A percentile compares a stretch with the other conserved stretches of the same genome.
Evolutionary conservation across 2,329 filamentous ascomycete genomes (phyloP).

Genomic region (Xylaria sp.): DNA sequence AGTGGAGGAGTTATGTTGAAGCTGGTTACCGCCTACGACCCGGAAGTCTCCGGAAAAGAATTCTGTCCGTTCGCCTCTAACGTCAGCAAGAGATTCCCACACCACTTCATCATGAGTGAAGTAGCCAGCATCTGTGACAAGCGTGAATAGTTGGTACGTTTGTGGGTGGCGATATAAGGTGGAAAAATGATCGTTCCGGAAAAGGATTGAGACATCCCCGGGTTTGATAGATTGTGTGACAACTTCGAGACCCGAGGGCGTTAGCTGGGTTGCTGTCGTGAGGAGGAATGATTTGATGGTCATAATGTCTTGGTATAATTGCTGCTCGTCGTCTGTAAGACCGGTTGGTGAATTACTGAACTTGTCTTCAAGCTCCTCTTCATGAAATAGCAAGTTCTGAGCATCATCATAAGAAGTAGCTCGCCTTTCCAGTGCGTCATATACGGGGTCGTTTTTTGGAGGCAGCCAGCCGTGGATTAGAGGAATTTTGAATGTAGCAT

Average conservation of each 20-base stretch:
- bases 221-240: constrained; percentile 76
- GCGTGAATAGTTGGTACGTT: constrained; percentile 77
- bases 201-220: constrained; percentile 87
- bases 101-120: constrained; percentile 88
- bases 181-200: constrained; percentile 97
- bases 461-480: constrained; percentile 95
- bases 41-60: constrained; percentile 93
- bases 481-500: constrained; percentile 87
- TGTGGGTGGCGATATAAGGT: constrained; percentile 90
- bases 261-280: constrained; percentile 86
- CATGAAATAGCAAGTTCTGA: constrained; percentile 86
- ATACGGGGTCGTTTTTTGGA: constrained; percentile 70
- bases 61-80: constrained; percentile 83
- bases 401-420: constrained; percentile 91
- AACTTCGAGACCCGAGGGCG: constrained; percentile 79
- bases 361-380: constrained; percentile 88
- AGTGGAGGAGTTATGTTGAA: constrained; percentile 37
- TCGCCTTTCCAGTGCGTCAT: constrained; percentile 75
- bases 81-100: constrained; percentile 92
- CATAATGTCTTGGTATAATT: constrained; percentile 82
- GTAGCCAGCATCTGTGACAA: constrained; percentile 95
- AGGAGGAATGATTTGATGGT: constrained; percentile 86
- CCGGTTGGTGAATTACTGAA: constrained; percentile 66
- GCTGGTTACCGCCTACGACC: constrained; percentile 72
- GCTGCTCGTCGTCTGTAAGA: constrained; percentile 77